Conservation (phyloP, 148 eudicot genomes). For the Fagopyrum esculentum region DNA sequence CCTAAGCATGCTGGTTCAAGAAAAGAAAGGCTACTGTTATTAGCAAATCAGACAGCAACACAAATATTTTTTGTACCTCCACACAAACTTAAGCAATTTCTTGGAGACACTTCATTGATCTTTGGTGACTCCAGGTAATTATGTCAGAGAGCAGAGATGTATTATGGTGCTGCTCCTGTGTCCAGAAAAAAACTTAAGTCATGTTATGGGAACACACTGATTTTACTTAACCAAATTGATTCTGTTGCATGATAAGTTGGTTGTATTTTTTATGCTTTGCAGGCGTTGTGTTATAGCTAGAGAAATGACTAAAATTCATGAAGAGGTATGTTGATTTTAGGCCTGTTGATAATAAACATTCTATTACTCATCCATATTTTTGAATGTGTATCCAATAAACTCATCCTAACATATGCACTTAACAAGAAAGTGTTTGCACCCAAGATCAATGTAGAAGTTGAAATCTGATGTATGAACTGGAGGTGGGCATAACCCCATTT, state of each 20-base stretch:
- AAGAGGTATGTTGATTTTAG: constrained; percentile 54
- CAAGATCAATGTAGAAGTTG: background rate
- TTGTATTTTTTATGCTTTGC: constrained; percentile 22
- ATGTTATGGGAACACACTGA: background rate
- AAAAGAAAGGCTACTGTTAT: constrained; percentile 58
- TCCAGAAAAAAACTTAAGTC: background rate
- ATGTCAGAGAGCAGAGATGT: background rate
- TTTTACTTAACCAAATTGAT: background rate
- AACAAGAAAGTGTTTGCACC: background rate
- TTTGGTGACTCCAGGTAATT: constrained; percentile 65
- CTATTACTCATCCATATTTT: background rate
- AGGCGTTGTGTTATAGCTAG: constrained; percentile 95
- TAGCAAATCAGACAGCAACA: constrained; percentile 60
- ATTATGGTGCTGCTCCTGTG: background rate
- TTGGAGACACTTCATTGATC: constrained; percentile 61
- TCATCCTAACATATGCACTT: background rate
- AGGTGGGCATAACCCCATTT: background rate
- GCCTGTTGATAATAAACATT: background rate
- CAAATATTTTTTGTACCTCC: constrained; percentile 97
- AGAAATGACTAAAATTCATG: constrained; percentile 93
- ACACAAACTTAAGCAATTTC: constrained; percentile 73
- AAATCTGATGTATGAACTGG: background rate
- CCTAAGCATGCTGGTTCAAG: constrained; percentile 72
- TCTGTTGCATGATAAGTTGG: background rate
- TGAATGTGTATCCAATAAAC: background rate